Evolutionary conservation across 768 basidiomycete species (phyloP), one percentile per base, ranked within the genome.

Genomic region (Tricholoma sp.): DNA sequence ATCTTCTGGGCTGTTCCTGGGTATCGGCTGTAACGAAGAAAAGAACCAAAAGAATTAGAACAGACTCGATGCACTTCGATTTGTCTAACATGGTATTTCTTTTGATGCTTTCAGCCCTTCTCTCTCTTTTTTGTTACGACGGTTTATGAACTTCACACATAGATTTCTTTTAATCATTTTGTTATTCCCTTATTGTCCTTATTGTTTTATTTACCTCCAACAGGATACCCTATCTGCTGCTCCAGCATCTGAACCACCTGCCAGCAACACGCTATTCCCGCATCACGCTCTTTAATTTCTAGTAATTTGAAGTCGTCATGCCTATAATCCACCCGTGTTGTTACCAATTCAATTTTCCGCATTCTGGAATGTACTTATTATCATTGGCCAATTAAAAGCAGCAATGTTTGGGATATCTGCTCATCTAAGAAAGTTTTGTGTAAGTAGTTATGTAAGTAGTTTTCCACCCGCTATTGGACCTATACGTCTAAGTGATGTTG

Each of bases 1-100:
- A 74, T 98, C 54, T 99, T 98, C 78, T 94, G 91, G 86, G 91
- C 91, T 41, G 94, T 99, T 36, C 96, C 96, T 7, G 96, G 96
- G 0, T 89, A 98, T 71, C 79, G 94, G 58, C 81, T 98, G 64
- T 97, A 67, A 63, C 31, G 18, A 57, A 31, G 36, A 34, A 42
- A 45, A 20, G n/a, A 53, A 50, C 41, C 39, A 17, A 28, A 44
- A 49, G 13, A 36, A 28, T 11, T 17, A 44, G 31, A 53, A 15
- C 11, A 28, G 47, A 37, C 6, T 44, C 18, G 49, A 56, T 48
- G 39, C 47, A 20, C 28, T 31, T 28, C 47, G 55, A 33, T 51
- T 47, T 56, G 50, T 60, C 50, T 44, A 55, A 42, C 49, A 34
- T 48, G 55, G 55, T 55, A 59, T 55, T 52, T 60, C 45, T 57